Base-by-base conservation (phyloP, 331 rosid species). In the Saraca asoca region DNA sequence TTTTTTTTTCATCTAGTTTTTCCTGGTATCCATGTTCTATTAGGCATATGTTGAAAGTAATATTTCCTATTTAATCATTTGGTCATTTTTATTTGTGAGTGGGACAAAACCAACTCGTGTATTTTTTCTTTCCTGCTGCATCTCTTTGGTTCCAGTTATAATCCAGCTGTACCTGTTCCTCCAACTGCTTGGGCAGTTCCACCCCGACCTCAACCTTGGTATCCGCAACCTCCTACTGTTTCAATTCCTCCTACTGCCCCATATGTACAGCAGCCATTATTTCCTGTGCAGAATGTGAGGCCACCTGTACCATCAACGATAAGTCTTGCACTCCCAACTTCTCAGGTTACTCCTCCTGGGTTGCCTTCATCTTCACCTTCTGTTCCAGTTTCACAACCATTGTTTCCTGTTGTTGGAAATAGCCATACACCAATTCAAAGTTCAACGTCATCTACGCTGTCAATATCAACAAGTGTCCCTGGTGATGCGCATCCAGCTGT, bases 201-300 rank as follows among this genome's bases (percentile, higher is more conserved):
- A 55, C 91, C 95, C 58, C 91, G 89, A 57, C 92, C 95, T 63
- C 97, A 90, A 76, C 87, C 87, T 29, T 94, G 97, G 97, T 88
- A 72, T 73, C 85, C 95, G 3, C 97, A 79, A 50, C 84, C 82
- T 80, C 86, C 95, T 11, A 72, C 82, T 24, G 88, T 72, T 74
- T 85, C 99, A 54, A 61, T 86, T 63, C 90, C 98, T 53, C 91
- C 88, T 57, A 75, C 96, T 81, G 83, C 78, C 45, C 81, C 85
- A 70, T 70, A 90, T 74, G 64, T 81, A 43, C 97, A 82, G 18
- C 99, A 88, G 76, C 99, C 99, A 56, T 80, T 94, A 76, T 94
- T 94, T 82, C 99, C 99, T 20, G 95, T 94, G 81, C 99, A 94
- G 84, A 89, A 80, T 69, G 74, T 71, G 64, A 80, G 91, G 73